phyloP scores from a whole-genome alignment of 192 early-diverging fungal species.

The Coemansia sp. region DNA sequence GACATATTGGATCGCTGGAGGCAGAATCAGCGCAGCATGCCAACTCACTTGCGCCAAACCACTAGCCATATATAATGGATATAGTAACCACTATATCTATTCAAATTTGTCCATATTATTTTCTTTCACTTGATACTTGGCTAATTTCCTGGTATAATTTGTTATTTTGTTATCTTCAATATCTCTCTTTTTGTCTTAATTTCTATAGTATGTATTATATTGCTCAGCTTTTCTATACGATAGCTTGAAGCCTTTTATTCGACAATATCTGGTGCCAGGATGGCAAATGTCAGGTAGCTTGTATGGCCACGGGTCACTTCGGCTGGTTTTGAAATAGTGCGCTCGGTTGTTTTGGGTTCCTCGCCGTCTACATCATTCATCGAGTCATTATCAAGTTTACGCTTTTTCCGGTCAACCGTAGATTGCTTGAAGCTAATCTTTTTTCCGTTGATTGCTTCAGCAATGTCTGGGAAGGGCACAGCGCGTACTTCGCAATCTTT shows the following conservation, averaged over 20 bases:
- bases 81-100: too few relatives aligned
- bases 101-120: too few relatives aligned
- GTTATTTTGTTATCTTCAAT: too few relatives aligned
- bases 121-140: too few relatives aligned
- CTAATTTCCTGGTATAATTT: too few relatives aligned
- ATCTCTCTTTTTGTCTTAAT: too few relatives aligned
- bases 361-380: background rate
- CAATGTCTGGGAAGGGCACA: constrained; percentile 64
- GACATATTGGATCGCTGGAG: background rate
- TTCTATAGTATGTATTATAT: too few relatives aligned
- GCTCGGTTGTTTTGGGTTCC: constrained; percentile 13
- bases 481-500: constrained; percentile 73
- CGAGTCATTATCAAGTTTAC: constrained; percentile 22
- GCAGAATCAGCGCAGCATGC: background rate
- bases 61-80: too few relatives aligned
- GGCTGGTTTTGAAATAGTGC: constrained; percentile 67
- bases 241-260: background rate
- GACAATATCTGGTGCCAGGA: constrained; percentile 28
- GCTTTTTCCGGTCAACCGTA: constrained; percentile 36
- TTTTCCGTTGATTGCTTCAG: constrained; percentile 59
- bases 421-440: constrained; percentile 39
- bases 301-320: constrained; percentile 78
- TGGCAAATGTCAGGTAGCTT: constrained; percentile 92
- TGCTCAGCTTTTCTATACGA: too few relatives aligned
- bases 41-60: background rate